Evolutionary conservation across 1,284 basidiomycete species (phyloP).

Genomic region (Ustilago loliicola): DNA sequence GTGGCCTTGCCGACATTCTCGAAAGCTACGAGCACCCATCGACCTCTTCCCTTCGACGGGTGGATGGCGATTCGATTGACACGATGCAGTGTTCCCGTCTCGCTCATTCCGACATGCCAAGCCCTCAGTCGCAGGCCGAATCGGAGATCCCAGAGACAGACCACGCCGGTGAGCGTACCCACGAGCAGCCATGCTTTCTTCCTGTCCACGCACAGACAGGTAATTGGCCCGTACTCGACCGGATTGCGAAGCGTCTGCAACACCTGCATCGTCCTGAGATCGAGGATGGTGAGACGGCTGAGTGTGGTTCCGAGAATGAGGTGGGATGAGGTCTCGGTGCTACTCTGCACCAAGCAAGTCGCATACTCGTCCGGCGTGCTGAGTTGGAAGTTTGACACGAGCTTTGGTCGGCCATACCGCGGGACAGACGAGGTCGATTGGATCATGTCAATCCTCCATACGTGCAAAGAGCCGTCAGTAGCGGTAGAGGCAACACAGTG

Average conservation of each 20-base stretch:
- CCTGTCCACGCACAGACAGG: slow-evolving; percentile 82
- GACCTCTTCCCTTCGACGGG: slow-evolving; percentile 81
- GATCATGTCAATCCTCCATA: slow-evolving; percentile 70
- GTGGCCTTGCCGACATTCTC: slow-evolving; percentile 70
- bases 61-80: slow-evolving; percentile 83
- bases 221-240: slow-evolving; percentile 86
- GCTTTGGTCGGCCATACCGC: slow-evolving; percentile 69
- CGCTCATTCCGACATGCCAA: slow-evolving; percentile 78
- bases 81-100: slow-evolving; percentile 62
- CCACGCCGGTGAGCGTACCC: slow-evolving; percentile 84
- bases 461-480: slow-evolving; percentile 71
- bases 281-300: slow-evolving; percentile 82
- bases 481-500: slow-evolving; percentile 72
- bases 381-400: slow-evolving; percentile 70
- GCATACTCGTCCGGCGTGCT: slow-evolving; percentile 69
- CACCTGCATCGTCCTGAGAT: slow-evolving; percentile 85
- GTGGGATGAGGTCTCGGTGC: slow-evolving; percentile 55
- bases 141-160: slow-evolving; percentile 92
- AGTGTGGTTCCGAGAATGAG: slow-evolving; percentile 87
- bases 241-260: slow-evolving; percentile 85
- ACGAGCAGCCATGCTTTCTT: slow-evolving; percentile 86
- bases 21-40: slow-evolving; percentile 87
- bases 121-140: slow-evolving; percentile 89
- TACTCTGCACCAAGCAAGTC: slow-evolving; percentile 61
- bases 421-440: slow-evolving; percentile 67